Evolutionary conservation across 2,329 filamentous ascomycete genomes (phyloP), one percentile per base, ranked within the genome.

Genomic region (Dichotomopilus funicola): DNA sequence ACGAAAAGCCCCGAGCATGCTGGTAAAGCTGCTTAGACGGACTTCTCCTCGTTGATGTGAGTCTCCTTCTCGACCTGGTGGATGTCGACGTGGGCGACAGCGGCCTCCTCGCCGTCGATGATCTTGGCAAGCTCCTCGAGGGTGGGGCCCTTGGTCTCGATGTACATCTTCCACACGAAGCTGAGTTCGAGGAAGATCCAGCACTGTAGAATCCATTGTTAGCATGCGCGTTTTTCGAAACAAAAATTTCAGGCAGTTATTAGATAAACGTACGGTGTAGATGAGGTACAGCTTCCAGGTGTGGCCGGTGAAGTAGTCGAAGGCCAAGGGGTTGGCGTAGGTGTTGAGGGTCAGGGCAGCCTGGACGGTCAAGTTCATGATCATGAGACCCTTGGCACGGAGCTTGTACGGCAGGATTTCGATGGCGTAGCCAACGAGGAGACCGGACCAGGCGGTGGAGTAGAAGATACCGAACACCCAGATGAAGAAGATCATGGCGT

Each of bases 121-220:
- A 86, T 78, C 71, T 81, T 81, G 65, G 80, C 82, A 49, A 87
- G 76, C 69, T 86, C 82, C 70, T 86, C 83, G 38, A 86, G 81
- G 13, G 83, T 85, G 2, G 80, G 79, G 36, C 82, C 82, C 61
- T 76, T 77, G 41, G 83, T 86, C 71, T 87, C 83, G 61, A 85
- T 71, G 64, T 75, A 76, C 71, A 75, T 74, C 66, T 75, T 78
- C 69, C 79, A 82, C 59, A 82, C 75, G 66, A 80, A 79, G 64
- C 67, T 70, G 53, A 82, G 68, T 69, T 82, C 78, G 66, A 77
- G 61, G 65, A 76, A 74, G 67, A 81, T 77, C 79, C 78, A 82
- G 70, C 74, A 71, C 66, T 69, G 54, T 31, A 35, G 12, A 49
- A 51, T 36, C 8, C 5, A 4, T 9, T 1, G 9, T 27, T 31